A percentile compares a stretch with the other conserved stretches of the same genome.
These are phyloP conservation scores for Saitozyma sp. DNA, from an alignment of 768 basidiomycete genomes.

Conservation along the genomic window DNA sequence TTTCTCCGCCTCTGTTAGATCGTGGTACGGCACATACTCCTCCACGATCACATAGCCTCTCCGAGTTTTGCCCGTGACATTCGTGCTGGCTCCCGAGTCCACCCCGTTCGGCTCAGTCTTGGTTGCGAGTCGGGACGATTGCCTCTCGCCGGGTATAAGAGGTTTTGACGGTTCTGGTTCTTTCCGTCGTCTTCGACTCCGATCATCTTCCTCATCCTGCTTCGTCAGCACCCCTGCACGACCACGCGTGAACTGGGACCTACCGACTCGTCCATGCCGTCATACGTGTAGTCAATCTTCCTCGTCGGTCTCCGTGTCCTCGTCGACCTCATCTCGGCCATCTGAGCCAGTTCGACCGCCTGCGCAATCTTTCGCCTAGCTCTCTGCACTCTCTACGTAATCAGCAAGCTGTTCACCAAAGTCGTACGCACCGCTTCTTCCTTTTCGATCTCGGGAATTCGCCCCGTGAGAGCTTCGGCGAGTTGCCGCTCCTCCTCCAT, in stretches of 20 bases:
- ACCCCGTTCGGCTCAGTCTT: not conserved
- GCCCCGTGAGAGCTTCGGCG: slow-evolving; percentile 19
- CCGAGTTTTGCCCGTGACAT: slow-evolving; percentile 7
- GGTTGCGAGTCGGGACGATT: slow-evolving; percentile 21
- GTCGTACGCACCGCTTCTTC: slow-evolving; percentile 35
- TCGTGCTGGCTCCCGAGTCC: slow-evolving; percentile 4
- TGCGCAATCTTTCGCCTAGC: slow-evolving; percentile 28
- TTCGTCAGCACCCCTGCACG: not conserved
- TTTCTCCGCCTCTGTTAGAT: not conserved
- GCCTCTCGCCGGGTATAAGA: slow-evolving; percentile 40
- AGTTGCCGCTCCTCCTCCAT: slow-evolving; percentile 36
- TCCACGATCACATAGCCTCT: slow-evolving; percentile 24
- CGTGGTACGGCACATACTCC: not conserved
- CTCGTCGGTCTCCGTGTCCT: slow-evolving; percentile 32
- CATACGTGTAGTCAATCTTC: slow-evolving; percentile 40
- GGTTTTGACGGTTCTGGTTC: not conserved
- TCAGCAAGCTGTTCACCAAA: slow-evolving; percentile 9
- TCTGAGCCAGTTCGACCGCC: slow-evolving; percentile 21
- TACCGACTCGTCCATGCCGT: slow-evolving; percentile 11
- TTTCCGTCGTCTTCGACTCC: slow-evolving; percentile 5
- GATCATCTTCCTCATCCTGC: slow-evolving; percentile 4
- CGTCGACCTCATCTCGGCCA: slow-evolving; percentile 36
- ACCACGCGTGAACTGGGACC: not conserved
- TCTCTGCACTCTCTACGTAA: slow-evolving; percentile 28
- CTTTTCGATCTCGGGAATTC: slow-evolving; percentile 36